Conservation (phyloP, 1,284 basidiomycete genomes). For the Sanghuangporus baumii region DNA sequence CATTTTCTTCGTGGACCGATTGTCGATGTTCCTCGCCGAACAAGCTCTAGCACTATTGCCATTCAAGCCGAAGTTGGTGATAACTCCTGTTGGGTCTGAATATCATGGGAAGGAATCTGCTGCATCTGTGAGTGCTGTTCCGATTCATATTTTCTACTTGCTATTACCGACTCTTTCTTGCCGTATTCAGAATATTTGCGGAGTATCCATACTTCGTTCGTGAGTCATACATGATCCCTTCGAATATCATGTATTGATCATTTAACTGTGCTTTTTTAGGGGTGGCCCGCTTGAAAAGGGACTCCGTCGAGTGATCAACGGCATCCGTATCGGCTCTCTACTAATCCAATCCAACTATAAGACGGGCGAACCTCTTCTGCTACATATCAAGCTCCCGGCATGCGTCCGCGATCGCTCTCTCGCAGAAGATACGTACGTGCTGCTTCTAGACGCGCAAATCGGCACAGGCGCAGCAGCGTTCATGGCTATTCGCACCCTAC, state of each 20-base stretch:
- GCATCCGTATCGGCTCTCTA: constrained; percentile 84
- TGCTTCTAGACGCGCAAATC: constrained; percentile 91
- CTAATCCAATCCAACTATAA: constrained; percentile 85
- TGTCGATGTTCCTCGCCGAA: constrained; percentile 84
- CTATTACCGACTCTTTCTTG: constrained; percentile 13
- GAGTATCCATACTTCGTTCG: constrained; percentile 82
- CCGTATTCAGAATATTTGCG: constrained; percentile 55
- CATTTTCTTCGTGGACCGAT: constrained; percentile 81
- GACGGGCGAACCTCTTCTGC: constrained; percentile 84
- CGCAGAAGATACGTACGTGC: constrained; percentile 73
- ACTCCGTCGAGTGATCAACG: constrained; percentile 82
- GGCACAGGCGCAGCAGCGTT: constrained; percentile 92
- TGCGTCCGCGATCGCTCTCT: constrained; percentile 59
- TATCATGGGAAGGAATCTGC: constrained; percentile 61
- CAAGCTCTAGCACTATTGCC: constrained; percentile 80
- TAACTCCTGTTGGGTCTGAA: constrained; percentile 60
- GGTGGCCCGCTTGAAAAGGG: constrained; percentile 90
- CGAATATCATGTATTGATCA: background rate
- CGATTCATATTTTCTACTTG: background rate
- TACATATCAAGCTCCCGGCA: constrained; percentile 76
- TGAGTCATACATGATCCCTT: constrained; percentile 32
- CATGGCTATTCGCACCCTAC: constrained; percentile 93
- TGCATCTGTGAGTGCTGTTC: constrained; percentile 37
- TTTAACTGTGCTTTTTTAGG: constrained; percentile 30
- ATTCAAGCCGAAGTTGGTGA: constrained; percentile 56